Base-by-base conservation (phyloP, 75 land plant species). In the Azolla pinnata region DNA sequence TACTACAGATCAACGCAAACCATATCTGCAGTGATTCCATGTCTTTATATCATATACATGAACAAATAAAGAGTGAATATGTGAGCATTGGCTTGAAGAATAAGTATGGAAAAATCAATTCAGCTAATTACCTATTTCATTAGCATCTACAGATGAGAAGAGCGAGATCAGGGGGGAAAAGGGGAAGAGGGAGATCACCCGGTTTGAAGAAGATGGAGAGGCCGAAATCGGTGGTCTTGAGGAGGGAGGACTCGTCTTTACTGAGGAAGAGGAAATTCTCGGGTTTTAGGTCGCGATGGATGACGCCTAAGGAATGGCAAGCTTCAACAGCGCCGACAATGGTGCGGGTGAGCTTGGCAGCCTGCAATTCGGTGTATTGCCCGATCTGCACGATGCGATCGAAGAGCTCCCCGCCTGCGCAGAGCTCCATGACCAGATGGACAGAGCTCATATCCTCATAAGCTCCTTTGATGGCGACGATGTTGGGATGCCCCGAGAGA, bases 271-370 rank as follows among this genome's bases (percentile, higher is more conserved):
- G 47, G 67, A 88, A 90, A 46, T 90, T 90, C 71, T 90, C 97
- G 16, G 90, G 90, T 75, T 89, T 89, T 44, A 86, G 69, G 63
- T 89, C 96, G 25, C 90, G 71, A 63, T 88, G 93, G 85, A 90
- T 84, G 4, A 90, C 87, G 0, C 84, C 85, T 31, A 84, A 79
- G 4, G 91, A 81, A 57, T 90, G 97, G 29, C 88, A 84, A 24
- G 81, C 70, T 70, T 77, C 72, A 5, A 91, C 86, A 9, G 85
- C 95, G 2, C 83, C 72, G 5, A 88, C 88, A 40, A 91, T 82
- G 27, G 72, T 73, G 57, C 80, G 63, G 51, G 78, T 73, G 31
- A 88, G 51, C 47, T 57, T 54, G 0, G 95, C 97, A 0, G 95
- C 95, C 60, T 80, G 60, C 33, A 74, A 54, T 72, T 91, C 97